These are phyloP conservation scores for bread wheat (Triticum aestivum) DNA, from an alignment of 176 grass and related monocot species.

Conservation along the genomic window IWGSC_CS_RefSeq_v2.1 NC_057800.1:516168901-516169400, in stretches of 20 bases:
- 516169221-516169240: constrained; percentile 98
- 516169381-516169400: constrained; percentile 24
- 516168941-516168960: constrained; percentile 97
- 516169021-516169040: constrained; percentile 93
- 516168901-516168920: constrained; percentile 11
- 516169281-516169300: constrained; percentile 92
- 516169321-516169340: constrained; percentile 84
- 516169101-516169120: neutral
- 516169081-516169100: constrained; percentile 33
- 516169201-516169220: constrained; percentile 97
- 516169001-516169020: constrained; percentile 98
- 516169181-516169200: constrained; percentile 80
- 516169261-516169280: constrained; percentile 79
- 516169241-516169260: constrained; percentile 91
- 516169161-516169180: neutral
- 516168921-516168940: constrained; percentile 87
- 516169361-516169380: constrained; percentile 96
- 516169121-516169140: constrained; percentile 2
- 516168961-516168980: constrained; percentile 99
- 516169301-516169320: constrained; percentile 84
- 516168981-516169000: constrained; percentile 98
- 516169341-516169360: constrained; percentile 94
- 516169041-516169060: constrained; percentile 96
- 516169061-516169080: constrained; percentile 93
- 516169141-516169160: neutral